Evolutionary conservation across 108 stramenopile genomes (phyloP).

Genomic region (Pseudonitzschia multiseries): DNA sequence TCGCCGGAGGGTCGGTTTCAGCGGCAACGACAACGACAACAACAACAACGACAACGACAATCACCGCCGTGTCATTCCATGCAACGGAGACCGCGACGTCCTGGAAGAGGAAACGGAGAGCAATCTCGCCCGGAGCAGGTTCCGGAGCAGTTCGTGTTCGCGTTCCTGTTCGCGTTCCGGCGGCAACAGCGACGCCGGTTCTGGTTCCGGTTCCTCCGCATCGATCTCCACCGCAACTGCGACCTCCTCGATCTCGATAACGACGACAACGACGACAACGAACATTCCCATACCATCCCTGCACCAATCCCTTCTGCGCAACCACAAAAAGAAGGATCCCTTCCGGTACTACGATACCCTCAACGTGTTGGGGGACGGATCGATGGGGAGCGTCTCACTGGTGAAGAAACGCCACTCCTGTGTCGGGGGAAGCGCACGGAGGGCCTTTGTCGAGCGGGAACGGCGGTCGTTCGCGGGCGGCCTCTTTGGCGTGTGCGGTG

Average conservation of each 20-base stretch:
- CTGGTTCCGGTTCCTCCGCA: too few species aligned
- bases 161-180: too few species aligned
- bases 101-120: too few species aligned
- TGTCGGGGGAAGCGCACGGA: constrained; percentile 57
- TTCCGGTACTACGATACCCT: constrained; percentile 50
- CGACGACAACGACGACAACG: background rate
- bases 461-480: background rate
- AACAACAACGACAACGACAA: too few species aligned
- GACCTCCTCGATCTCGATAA: too few species aligned
- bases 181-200: background rate
- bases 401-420: constrained; percentile 43
- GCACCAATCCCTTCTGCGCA: constrained; percentile 31
- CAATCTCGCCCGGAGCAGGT: too few species aligned
- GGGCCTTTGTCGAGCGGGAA: constrained; percentile 22
- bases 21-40: too few species aligned
- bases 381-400: constrained; percentile 54
- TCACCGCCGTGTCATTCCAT: too few species aligned
- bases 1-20: too few species aligned
- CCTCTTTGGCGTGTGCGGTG: background rate
- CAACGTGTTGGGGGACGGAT: constrained; percentile 53
- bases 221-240: background rate
- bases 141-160: too few species aligned
- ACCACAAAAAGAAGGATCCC: constrained; percentile 36
- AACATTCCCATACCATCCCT: constrained; percentile 25
- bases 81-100: too few species aligned